Base-by-base conservation (phyloP, 2,329 filamentous ascomycete species). In the Monilinia aucupariae region DNA sequence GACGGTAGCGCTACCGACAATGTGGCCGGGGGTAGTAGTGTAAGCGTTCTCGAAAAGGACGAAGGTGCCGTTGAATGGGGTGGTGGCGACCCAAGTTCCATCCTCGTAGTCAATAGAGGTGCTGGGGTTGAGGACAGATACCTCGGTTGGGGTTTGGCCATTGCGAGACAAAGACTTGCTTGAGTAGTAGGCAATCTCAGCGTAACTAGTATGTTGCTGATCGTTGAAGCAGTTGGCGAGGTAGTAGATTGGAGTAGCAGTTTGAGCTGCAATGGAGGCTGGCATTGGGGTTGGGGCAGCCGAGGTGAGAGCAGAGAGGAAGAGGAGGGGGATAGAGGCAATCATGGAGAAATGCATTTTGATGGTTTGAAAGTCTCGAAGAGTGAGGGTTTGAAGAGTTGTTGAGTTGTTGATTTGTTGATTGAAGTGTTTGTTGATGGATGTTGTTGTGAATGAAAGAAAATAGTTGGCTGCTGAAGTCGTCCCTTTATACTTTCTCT, bases 181-280 rank as follows among this genome's bases (percentile, higher is more conserved):
- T 25, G 43, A 27, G 47, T 59, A 62, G 22, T 62, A 59, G 61
- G 59, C 51, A 1, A 45, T 34, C 47, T 59, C 61, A 22, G 61
- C 61, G 32, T 62, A 59, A 15, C 53, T 43, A 25, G 34, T 25
- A 22, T 22, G 20, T 25, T 34, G 59, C 20, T 34, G 45, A 43
- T 62, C 51, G 61, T 59, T 50, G 52, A 62, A 59, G 47, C 61
- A 63, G 54, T 63, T 63, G 37, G 52, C 53, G 30, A 63, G 61
- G 34, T 63, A 63, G n/a, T 52, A 63, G 32, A 60, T 53, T 30
- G 60, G 49, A 20, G 59, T 45, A 27, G 37, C 20, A 32, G 37
- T 20, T 3, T 20, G 12, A 13, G 59, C 49, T n/a, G 45, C 59
- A n/a, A 27, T 27, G 59, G 39, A 39, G 27, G 17, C 39, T 61